Evolutionary conservation across 2,329 filamentous ascomycete genomes (phyloP).

Genomic region (Pseudogymnoascus sp.): DNA sequence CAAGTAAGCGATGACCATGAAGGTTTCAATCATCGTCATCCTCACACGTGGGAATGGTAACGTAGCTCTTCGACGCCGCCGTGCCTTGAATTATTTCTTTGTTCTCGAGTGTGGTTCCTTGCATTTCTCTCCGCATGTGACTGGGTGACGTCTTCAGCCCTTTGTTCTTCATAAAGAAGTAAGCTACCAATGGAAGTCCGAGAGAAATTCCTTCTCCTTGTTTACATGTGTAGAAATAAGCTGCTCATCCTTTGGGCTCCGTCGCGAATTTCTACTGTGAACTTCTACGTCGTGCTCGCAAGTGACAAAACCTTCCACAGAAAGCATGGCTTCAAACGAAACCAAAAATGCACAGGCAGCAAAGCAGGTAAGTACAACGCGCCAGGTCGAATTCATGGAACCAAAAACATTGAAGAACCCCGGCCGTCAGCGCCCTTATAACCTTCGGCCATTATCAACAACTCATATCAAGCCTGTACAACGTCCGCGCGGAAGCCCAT

Average conservation of each 20-base stretch:
- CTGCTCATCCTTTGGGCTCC: neutral
- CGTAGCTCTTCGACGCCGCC: neutral
- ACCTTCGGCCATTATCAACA: conserved; percentile 10
- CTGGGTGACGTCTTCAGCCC: neutral
- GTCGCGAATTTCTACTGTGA: neutral
- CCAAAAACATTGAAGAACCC: neutral
- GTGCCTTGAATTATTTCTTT: conserved; percentile 3
- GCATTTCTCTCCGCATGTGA: neutral
- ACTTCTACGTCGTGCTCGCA: neutral
- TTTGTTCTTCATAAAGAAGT: conserved; percentile 4
- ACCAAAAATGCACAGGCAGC: neutral
- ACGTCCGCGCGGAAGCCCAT: neutral
- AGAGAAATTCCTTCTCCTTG: neutral
- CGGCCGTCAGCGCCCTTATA: neutral
- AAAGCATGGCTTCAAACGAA: conserved; percentile 7
- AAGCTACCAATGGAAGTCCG: neutral
- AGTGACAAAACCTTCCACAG: neutral
- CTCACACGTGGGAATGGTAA: neutral
- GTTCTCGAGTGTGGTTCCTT: neutral
- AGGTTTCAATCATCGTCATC: neutral
- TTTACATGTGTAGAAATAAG: conserved; percentile 7
- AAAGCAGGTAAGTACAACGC: neutral
- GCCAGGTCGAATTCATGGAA: neutral
- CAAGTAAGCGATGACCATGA: neutral
- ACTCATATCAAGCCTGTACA: neutral